Evolutionary conservation across 1,139 yeast genomes (phyloP).

Genomic region (Chernovozyma sophiae-reginae): DNA sequence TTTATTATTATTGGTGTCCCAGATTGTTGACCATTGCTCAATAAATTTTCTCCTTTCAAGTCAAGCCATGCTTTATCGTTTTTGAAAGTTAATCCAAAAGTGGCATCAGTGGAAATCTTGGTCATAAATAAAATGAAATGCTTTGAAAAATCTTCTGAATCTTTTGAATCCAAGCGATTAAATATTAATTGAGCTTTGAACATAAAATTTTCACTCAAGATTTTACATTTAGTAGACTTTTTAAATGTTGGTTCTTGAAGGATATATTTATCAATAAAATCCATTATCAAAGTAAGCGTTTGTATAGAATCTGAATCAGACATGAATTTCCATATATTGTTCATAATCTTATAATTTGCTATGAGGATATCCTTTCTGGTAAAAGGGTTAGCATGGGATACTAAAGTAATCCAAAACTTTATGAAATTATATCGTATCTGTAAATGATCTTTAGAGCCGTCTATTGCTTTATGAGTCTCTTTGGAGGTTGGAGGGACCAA

Average conservation of each 20-base stretch:
- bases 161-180: conserved; percentile 30
- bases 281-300: conserved; percentile 37
- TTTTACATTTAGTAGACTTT: conserved; percentile 66
- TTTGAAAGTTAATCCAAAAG: conserved; percentile 59
- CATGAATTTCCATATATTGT: conserved; percentile 62
- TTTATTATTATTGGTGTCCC: conserved; percentile 33
- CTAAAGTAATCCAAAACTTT: conserved; percentile 55
- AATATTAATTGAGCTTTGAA: conserved; percentile 55
- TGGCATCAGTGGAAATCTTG: conserved; percentile 40
- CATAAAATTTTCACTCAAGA: conserved; percentile 76
- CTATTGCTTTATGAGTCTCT: conserved; percentile 15
- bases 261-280: conserved; percentile 47
- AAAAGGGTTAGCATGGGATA: conserved; percentile 44
- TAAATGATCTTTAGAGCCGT: conserved; percentile 25
- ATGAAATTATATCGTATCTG: conserved; percentile 58
- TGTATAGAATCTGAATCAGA: conserved; percentile 50
- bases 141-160: conserved; percentile 12
- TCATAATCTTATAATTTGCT: conserved; percentile 55
- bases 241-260: conserved; percentile 59
- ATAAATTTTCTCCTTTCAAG: conserved; percentile 6
- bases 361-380: conserved; percentile 60
- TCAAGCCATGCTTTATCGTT: conserved; percentile 56
- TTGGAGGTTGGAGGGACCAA: conserved; percentile 39
- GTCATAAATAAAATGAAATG: conserved; percentile 48
- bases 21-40: conserved; percentile 13